Evolutionary conservation across 768 basidiomycete species (phyloP), one percentile per base, ranked within the genome.

Genomic region (Boletus sp.): DNA sequence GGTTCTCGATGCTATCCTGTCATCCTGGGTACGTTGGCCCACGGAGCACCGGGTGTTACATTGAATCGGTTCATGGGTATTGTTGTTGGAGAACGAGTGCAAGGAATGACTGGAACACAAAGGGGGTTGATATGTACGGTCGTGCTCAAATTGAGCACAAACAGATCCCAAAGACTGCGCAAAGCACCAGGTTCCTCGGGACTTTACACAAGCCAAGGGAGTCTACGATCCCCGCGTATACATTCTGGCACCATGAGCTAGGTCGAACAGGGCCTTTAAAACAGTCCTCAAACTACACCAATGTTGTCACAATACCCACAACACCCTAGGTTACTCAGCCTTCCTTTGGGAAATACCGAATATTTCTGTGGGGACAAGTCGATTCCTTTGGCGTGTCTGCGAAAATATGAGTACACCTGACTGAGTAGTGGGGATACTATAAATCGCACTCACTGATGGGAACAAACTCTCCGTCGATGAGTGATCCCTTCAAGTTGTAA

Each of bases 381-480:
- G 84, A 83, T 7, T 69, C 42, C 51, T 74, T 56, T 0, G 82
- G 83, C 1, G 84, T 74, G 62, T 81, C 85, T 87, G 48, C 32
- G 40, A 33, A 47, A n/a, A 17, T 11, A 17, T 55, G 7, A 61
- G 13, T 19, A 37, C 13, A n/a, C 21, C n/a, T 39, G 29, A 27
- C 8, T 1, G 3, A 7, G 25, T 4, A 4, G 15, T 9, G 29
- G 4, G 0, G 5, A 50, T n/a, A n/a, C n/a, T n/a, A n/a, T 27
- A 13, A 9, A 19, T 11, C 4, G 35, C 8, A 62, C 78, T 53
- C 54, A 88, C 85, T 63, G 56, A 88, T 86, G 13, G 81, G 74
- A 29, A 83, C 71, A 50, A 88, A 87, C 14, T 64, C 54, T 6
- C 87, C 88, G 58, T 87, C 84, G 47, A 87, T 74, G 27, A 83